Base-by-base conservation (phyloP, 2,329 filamentous ascomycete genomes). In the Aspergillus eucalypticola region DNA sequence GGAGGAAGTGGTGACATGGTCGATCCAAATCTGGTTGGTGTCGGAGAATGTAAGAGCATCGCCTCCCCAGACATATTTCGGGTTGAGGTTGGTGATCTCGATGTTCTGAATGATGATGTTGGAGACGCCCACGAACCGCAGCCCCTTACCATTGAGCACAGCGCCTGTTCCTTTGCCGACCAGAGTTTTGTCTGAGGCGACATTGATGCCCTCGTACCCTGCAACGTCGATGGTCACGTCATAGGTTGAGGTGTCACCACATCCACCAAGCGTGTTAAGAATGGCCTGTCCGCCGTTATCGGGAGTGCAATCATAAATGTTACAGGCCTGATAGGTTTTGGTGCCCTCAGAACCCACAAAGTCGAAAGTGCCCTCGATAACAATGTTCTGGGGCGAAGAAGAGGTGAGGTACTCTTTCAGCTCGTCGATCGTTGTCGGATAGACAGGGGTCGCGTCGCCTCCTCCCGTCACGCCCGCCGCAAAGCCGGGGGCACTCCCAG, bases 361-460 rank as follows among this genome's bases (percentile, higher is more conserved):
- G 13, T 54, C 51, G 25, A 39, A 54, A 1, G 32, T 23, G n/a
- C 39, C 13, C 23, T 41, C 15, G 42, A 72, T 77, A 56, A 87
- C 78, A 66, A 88, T 87, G 61, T 83, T 81, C 29, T 84, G 81
- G n/a, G 85, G 67, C 17, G 76, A 71, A 55, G 73, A 73, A 71
- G 87, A 84, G 11, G 77, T 77, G 7, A 88, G 81, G 75, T 86
- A 88, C 42, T 75, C 79, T 70, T 83, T 81, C 46, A 88, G 81
- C 79, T 89, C 78, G 19, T 75, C 78, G 46, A 73, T 84, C 54
- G 77, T 82, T 15, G 71, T 75, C 13, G 85, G 85, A 65, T 84
- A 83, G n/a, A 82, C 82, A 35, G 83, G 72, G 6, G 77, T 73
- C 25, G 82, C 84, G 59, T 66, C 77, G 56, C 84, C 85, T 66